Percentiles rank a stretch among this genome's conserved stretches.
phyloP scores from a whole-genome alignment of 2,329 filamentous ascomycete species.

The Diplodia sapinea region DNA sequence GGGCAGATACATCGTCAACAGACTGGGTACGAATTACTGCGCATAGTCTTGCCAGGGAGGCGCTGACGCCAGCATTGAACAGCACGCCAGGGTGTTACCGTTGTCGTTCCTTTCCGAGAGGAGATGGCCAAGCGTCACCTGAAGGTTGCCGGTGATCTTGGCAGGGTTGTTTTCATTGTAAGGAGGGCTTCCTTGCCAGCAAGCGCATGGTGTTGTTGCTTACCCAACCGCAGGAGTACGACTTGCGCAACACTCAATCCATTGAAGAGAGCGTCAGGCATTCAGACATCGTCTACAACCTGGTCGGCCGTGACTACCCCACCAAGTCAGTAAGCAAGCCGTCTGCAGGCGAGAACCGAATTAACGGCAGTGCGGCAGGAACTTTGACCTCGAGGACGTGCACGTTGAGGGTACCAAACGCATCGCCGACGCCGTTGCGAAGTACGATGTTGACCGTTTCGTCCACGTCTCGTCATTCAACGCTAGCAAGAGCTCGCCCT shows the following conservation, averaged over 20 bases:
- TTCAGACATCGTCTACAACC: conserved; percentile 96
- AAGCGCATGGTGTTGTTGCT: not conserved
- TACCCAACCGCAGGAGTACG: conserved; percentile 72
- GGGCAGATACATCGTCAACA: conserved; percentile 96
- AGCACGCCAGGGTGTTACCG: conserved; percentile 93
- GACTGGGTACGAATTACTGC: conserved; percentile 67
- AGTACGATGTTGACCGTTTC: conserved; percentile 96
- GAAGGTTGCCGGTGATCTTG: conserved; percentile 94
- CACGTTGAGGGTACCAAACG: conserved; percentile 91
- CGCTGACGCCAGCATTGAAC: conserved; percentile 34
- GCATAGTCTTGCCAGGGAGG: not conserved
- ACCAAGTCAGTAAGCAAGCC: conserved; percentile 76
- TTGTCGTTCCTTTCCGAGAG: conserved; percentile 91
- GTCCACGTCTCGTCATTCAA: conserved; percentile 98
- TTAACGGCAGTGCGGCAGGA: conserved; percentile 59
- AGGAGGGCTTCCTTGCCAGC: conserved; percentile 35
- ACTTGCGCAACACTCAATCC: conserved; percentile 90
- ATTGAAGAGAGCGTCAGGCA: conserved; percentile 97
- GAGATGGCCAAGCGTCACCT: conserved; percentile 98
- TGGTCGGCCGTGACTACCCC: conserved; percentile 91
- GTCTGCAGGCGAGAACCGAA: not conserved
- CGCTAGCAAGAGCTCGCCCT: conserved; percentile 76
- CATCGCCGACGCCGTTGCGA: conserved; percentile 91
- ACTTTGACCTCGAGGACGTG: conserved; percentile 91
- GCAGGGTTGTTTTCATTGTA: conserved; percentile 85